Evolutionary conservation across 139 green algal species (phyloP), one percentile per base, ranked within the genome.

Genomic region (Dunaliella sp.): DNA sequence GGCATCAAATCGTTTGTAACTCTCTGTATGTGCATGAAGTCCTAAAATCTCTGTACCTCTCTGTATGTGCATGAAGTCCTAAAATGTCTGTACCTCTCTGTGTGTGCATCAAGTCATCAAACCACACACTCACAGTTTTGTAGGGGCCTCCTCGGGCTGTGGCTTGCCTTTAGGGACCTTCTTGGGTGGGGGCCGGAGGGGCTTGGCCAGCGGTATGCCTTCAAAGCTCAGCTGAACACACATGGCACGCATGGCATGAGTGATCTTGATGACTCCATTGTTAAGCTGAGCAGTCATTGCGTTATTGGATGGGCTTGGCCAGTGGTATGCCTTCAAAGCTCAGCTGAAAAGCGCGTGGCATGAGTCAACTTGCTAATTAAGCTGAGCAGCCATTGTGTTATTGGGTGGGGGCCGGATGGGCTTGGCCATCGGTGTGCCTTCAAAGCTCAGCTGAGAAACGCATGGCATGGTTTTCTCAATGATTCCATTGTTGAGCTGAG

Each of bases 261-360:
- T n/a, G n/a, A n/a, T n/a, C n/a, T n/a, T n/a, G n/a, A n/a, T n/a
- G n/a, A n/a, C n/a, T n/a, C n/a, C n/a, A n/a, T n/a, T n/a, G n/a
- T n/a, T n/a, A n/a, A n/a, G n/a, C n/a, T n/a, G n/a, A n/a, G n/a
- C n/a, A n/a, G n/a, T n/a, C n/a, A n/a, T n/a, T n/a, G n/a, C n/a
- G n/a, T n/a, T n/a, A n/a, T n/a, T n/a, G 7, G 28, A 89, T 34
- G 1, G 72, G 77, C 38, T 36, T 59, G 2, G 87, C 84, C 25
- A 84, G 35, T 30, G 38, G 1, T 16, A 90, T 30, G 2, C 87
- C 84, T 34, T 83, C 80, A 74, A 88, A 88, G 74, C 84, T 83
- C 1, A 88, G 79, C 31, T 77, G 38, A 16, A 21, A 0, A 81
- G n/a, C 2, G 7, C 36, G 34, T 36, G n/a, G 34, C 36, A 83